A percentile compares a stretch with the other conserved stretches of the same genome.
phyloP scores from a whole-genome alignment of 2,329 filamentous ascomycete genomes.

The Aspergillus pseudonomiae region DNA sequence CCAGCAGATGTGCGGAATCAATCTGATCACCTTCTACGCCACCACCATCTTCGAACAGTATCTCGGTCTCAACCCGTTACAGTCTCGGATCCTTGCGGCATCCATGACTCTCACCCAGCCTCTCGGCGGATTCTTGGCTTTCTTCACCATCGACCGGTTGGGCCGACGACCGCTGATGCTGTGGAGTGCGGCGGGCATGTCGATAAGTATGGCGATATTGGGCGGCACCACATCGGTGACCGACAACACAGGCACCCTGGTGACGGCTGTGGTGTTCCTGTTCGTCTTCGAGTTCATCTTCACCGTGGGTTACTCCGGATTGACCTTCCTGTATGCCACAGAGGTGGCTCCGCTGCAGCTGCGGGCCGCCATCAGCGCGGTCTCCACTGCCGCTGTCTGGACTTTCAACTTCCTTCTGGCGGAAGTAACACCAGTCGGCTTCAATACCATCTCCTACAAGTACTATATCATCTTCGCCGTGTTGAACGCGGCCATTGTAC shows the following conservation, averaged over 20 bases:
- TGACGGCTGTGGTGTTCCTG: slow-evolving; percentile 59
- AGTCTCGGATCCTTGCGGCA: slow-evolving; percentile 32
- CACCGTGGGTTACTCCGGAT: slow-evolving; percentile 61
- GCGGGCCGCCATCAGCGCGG: slow-evolving; percentile 56
- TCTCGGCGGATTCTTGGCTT: slow-evolving; percentile 48
- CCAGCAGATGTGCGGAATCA: slow-evolving; percentile 43
- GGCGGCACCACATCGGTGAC: slow-evolving; percentile 53
- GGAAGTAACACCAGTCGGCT: slow-evolving; percentile 41
- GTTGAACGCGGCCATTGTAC: slow-evolving; percentile 40
- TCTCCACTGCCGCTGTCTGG: slow-evolving; percentile 54
- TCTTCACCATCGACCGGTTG: slow-evolving; percentile 50
- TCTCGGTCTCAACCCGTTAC: slow-evolving; percentile 24
- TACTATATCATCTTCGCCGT: slow-evolving; percentile 51
- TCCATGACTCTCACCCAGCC: slow-evolving; percentile 36
- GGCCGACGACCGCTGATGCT: slow-evolving; percentile 42
- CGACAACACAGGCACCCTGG: slow-evolving; percentile 51
- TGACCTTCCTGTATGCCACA: slow-evolving; percentile 63
- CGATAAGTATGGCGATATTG: slow-evolving; percentile 40
- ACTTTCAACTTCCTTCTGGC: slow-evolving; percentile 43
- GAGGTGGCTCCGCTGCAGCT: slow-evolving; percentile 54
- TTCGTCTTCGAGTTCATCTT: slow-evolving; percentile 65
- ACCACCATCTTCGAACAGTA: slow-evolving; percentile 44
- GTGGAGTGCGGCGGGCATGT: slow-evolving; percentile 33
- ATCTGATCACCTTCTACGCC: slow-evolving; percentile 41
- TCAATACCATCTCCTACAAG: slow-evolving; percentile 50